Evolutionary conservation across 805 yeast genomes (phyloP).

Genomic region (Ogataea neopini): DNA sequence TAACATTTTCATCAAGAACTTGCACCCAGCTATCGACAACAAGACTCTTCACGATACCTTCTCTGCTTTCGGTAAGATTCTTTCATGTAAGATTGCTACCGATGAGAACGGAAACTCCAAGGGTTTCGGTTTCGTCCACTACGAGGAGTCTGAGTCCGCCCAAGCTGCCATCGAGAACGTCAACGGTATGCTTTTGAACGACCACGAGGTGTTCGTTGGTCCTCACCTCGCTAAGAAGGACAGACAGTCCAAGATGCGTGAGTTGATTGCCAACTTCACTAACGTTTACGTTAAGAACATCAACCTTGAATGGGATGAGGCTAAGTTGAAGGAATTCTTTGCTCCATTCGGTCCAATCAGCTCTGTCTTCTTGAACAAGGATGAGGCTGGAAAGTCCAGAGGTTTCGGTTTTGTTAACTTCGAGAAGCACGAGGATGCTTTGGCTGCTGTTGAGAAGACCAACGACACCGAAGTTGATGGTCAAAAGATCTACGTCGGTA

Average conservation of each 20-base stretch:
- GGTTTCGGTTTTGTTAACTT: slow-evolving; percentile 97
- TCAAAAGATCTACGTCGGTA: slow-evolving; percentile 88
- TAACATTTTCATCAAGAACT: slow-evolving; percentile 96
- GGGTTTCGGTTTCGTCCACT: slow-evolving; percentile 98
- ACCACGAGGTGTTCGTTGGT: slow-evolving; percentile 93
- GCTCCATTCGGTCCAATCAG: slow-evolving; percentile 75
- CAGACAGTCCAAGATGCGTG: slow-evolving; percentile 91
- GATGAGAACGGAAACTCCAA: slow-evolving; percentile 89
- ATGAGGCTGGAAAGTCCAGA: slow-evolving; percentile 83
- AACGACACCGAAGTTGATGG: slow-evolving; percentile 86
- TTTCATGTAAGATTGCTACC: slow-evolving; percentile 96
- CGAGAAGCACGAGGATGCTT: slow-evolving; percentile 84
- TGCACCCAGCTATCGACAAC: slow-evolving; percentile 98
- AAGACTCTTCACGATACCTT: slow-evolving; percentile 98
- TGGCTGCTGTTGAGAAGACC: slow-evolving; percentile 86
- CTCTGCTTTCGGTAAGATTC: slow-evolving; percentile 91
- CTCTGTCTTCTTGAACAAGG: slow-evolving; percentile 77
- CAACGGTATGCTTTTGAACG: slow-evolving; percentile 97
- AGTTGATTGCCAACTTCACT: slow-evolving; percentile 89
- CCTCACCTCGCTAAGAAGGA: slow-evolving; percentile 90
- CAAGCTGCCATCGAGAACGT: slow-evolving; percentile 93
- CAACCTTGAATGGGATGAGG: slow-evolving; percentile 65
- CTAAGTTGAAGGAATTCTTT: slow-evolving; percentile 72
- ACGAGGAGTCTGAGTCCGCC: slow-evolving; percentile 90
- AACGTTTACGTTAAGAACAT: slow-evolving; percentile 95